Base-by-base conservation (phyloP, 495 filamentous ascomycete genomes). In the Penicillium pulvis region DNA sequence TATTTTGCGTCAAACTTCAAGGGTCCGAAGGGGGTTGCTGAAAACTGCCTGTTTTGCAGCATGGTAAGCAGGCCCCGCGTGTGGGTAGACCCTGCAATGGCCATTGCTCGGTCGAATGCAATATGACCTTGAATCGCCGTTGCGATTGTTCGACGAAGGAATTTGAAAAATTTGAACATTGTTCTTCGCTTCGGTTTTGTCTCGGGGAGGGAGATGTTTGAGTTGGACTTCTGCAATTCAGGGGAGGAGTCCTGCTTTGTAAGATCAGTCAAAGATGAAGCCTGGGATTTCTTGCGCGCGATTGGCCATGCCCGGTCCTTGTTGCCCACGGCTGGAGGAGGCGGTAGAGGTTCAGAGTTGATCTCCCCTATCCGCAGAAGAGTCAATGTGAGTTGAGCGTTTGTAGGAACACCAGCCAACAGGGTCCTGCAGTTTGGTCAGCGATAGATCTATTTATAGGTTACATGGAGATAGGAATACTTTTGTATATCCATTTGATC, bases 321-420 rank as follows among this genome's bases (percentile, higher is more conserved):
- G 41, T 70, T 60, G 24, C 66, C 66, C 24, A 79, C 71, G 6
- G 75, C 74, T 2, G 91, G 90, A 0, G 91, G 88, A n/a, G 91
- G 90, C 4, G 91, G 90, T 0, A 96, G 71, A 0, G 92, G 91
- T 0, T 90, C 83, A 53, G 89, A 86, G 71, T 92, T 93, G 19
- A 85, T 87, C 75, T 95, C 92, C 51, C 91, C 90, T 53, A 93
- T 86, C 39, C 92, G 88, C 26, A 97, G 87, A 12, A 96, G 81
- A 4, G 92, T 96, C 46, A 96, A 71, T 0, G 91, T 90, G 14
- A 96, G 79, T 62, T 95, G 92, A 17, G 90, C 91, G 66, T 96
- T 94, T 4, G 92, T 96, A 0, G 92, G 92, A 39, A 92, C 85
- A n/a, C 89, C 90, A 65, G 89, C 87, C 51, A 96, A 84, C 3